phyloP scores from a whole-genome alignment of 108 stramenopile species.

The Epithemia pelagica region DNA sequence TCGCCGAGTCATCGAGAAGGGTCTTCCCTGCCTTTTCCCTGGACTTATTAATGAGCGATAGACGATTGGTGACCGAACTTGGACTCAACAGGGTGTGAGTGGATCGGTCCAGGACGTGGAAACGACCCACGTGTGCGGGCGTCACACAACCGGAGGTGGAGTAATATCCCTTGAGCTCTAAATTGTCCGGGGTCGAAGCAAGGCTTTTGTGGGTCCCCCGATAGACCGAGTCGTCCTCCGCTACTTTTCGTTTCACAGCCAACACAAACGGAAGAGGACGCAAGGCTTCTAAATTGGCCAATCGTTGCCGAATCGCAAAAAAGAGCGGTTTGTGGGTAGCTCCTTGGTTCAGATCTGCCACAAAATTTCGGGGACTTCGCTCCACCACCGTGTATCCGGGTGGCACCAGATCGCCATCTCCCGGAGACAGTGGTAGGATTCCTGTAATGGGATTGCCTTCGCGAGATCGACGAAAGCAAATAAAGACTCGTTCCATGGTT shows the following conservation, averaged over 20 bases:
- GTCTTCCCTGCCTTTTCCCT: constrained; percentile 9
- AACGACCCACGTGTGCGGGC: constrained; percentile 60
- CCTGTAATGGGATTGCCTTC: constrained; percentile 86
- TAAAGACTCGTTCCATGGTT: constrained; percentile 51
- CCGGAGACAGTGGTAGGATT: constrained; percentile 55
- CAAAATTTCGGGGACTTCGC: constrained; percentile 61
- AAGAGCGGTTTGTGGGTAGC: constrained; percentile 32
- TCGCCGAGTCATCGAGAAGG: neutral
- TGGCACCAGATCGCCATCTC: constrained; percentile 60
- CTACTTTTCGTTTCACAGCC: constrained; percentile 29
- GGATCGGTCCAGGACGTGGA: constrained; percentile 83
- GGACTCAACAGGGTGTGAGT: constrained; percentile 74
- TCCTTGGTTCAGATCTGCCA: constrained; percentile 35
- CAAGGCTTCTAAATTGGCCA: constrained; percentile 73
- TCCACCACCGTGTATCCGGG: constrained; percentile 83
- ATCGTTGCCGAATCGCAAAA: constrained; percentile 73
- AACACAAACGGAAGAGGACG: constrained; percentile 72
- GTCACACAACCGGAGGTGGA: constrained; percentile 78
- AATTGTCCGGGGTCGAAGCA: constrained; percentile 2
- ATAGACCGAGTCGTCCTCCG: neutral
- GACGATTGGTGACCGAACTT: constrained; percentile 63
- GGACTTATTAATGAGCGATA: constrained; percentile 62
- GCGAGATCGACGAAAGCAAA: constrained; percentile 79
- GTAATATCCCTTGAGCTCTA: constrained; percentile 58
- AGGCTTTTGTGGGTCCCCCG: neutral